These are phyloP conservation scores for Claviceps monticola DNA, from an alignment of 2,329 filamentous ascomycete genomes.

Conservation along the genomic window DNA sequence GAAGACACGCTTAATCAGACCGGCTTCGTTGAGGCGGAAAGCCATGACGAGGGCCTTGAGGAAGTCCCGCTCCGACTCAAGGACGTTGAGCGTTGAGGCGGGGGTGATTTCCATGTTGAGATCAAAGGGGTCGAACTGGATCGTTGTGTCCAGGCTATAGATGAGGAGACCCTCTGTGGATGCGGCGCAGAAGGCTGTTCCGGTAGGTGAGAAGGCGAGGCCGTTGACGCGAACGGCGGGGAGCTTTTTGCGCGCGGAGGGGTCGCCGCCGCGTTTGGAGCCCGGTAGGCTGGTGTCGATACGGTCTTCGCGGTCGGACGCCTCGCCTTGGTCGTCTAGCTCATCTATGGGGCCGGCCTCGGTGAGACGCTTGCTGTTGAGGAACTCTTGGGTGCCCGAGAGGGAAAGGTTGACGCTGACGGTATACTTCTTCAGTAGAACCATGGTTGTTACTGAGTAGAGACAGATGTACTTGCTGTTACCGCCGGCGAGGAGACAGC, in stretches of 20 bases:
- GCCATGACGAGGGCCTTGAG: constrained; percentile 93
- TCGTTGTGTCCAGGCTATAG: constrained; percentile 73
- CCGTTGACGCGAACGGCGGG: constrained; percentile 76
- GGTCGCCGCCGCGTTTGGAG: constrained; percentile 70
- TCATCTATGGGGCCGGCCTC: constrained; percentile 76
- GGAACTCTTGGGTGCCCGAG: constrained; percentile 89
- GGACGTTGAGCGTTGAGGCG: constrained; percentile 58
- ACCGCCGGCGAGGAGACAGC: constrained; percentile 76
- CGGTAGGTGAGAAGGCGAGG: constrained; percentile 78
- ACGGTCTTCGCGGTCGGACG: constrained; percentile 76
- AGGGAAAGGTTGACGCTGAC: constrained; percentile 92
- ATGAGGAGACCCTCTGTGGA: constrained; percentile 89
- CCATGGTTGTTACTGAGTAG: constrained; percentile 88
- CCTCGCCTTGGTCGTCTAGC: constrained; percentile 80
- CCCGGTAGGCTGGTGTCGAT: constrained; percentile 71
- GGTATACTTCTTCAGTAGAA: constrained; percentile 86
- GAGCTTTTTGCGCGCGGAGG: constrained; percentile 59
- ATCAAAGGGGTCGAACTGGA: constrained; percentile 92
- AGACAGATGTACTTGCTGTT: constrained; percentile 98
- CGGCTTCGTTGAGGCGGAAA: constrained; percentile 82
- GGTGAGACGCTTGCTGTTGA: constrained; percentile 84
- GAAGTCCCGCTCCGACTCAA: constrained; percentile 60
- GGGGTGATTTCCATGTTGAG: constrained; percentile 90
- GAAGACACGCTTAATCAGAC: constrained; percentile 73
- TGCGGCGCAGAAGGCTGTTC: constrained; percentile 83